Evolutionary conservation across 1,284 basidiomycete species (phyloP), one percentile per base, ranked within the genome.

Genomic region (Hypsizygus ulmarius): DNA sequence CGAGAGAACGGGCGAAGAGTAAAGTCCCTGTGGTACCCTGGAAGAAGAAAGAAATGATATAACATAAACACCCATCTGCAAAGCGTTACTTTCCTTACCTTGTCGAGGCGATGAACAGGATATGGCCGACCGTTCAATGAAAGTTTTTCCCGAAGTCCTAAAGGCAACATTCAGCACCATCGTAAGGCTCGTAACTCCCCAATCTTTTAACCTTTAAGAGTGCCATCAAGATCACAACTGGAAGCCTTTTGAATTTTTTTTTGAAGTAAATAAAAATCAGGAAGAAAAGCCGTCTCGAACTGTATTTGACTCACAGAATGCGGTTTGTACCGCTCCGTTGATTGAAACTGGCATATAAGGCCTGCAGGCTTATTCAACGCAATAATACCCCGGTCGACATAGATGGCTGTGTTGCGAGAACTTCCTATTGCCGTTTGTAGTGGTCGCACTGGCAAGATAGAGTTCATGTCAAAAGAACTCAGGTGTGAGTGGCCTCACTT

Each of bases 51-150:
- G 10, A n/a, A 15, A n/a, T 25, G 10, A 35, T 39, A 3, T 1
- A 21, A 6, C n/a, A 19, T 15, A 1, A 8, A 32, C 15, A 3
- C 14, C 21, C 3, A 16, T 5, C 10, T 5, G 11, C 7, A 15
- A 29, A 28, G 4, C 18, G 3, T 3, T 15, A 35, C 11, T 8
- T 39, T 41, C 9, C 60, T 15, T 43, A 81, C 84, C 70, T 83
- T 85, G 68, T 88, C 86, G 7, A 88, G 71, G 7, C 86, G 75
- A 59, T 88, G 86, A 11, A 86, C 74, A 3, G 78, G 68, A 46
- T 68, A 70, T 7, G 77, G 81, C 8, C 60, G 52, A 15, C 56
- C 55, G 11, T 61, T 49, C 27, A 81, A 59, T 4, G 56, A 52
- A 29, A 78, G 64, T 28, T 59, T 50, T 12, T 55, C 41, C 37